phyloP scores from a whole-genome alignment of 2,329 filamentous ascomycete genomes.

The Calonectria multiphialidica region DNA sequence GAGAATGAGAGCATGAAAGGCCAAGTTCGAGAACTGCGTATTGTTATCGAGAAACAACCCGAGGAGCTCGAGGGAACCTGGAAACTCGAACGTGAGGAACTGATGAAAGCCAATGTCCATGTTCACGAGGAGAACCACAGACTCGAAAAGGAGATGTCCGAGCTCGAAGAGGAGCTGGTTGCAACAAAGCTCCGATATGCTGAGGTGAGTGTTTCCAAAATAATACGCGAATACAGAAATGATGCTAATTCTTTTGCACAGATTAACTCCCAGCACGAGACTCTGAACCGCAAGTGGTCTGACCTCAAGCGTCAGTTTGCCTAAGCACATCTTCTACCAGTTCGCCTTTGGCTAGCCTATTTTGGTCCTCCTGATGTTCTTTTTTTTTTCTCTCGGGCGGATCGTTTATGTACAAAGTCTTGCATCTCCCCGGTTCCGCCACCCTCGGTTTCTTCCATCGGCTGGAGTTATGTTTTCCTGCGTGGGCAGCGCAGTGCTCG shows the following conservation, averaged over 20 bases:
- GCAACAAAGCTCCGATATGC: conserved; percentile 95
- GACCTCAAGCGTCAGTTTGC: conserved; percentile 75
- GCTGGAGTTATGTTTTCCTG: conserved; percentile 16
- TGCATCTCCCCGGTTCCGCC: conserved; percentile 19
- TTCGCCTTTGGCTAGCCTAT: neutral
- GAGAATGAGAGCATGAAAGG: conserved; percentile 89
- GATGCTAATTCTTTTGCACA: conserved; percentile 49
- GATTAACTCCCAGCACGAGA: conserved; percentile 79
- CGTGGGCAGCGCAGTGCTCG: conserved; percentile 20
- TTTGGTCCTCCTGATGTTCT: conserved; percentile 17
- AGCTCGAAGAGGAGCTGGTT: conserved; percentile 93
- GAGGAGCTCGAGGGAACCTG: conserved; percentile 87
- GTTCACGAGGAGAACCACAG: conserved; percentile 93
- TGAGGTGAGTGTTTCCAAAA: conserved; percentile 74
- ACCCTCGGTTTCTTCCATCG: conserved; percentile 15
- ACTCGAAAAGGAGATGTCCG: conserved; percentile 88
- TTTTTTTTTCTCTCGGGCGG: conserved; percentile 12
- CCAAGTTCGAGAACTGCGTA: conserved; percentile 86
- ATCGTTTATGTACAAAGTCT: conserved; percentile 42
- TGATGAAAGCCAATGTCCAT: conserved; percentile 92
- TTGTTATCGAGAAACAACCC: conserved; percentile 90
- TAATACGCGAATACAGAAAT: neutral
- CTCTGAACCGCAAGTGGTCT: conserved; percentile 80
- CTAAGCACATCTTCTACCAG: conserved; percentile 37
- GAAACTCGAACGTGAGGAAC: conserved; percentile 86